Conservation (phyloP, 2,329 filamentous ascomycete species). For the Cladophialophora chaetospira region DNA sequence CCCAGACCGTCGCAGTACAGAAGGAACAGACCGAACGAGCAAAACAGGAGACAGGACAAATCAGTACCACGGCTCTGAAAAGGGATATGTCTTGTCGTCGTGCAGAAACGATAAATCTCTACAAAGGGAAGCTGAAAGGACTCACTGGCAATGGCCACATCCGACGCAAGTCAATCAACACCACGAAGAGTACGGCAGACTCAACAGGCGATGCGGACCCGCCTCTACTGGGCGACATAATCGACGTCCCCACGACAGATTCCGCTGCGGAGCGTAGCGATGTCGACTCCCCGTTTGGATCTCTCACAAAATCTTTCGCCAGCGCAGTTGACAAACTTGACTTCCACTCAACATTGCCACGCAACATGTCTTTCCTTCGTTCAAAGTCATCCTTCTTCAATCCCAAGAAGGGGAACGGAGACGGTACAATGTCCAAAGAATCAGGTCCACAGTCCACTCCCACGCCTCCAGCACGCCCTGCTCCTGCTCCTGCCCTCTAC, state of each 20-base stretch:
- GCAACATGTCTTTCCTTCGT: constrained; percentile 18
- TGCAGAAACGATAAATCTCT: constrained; percentile 23
- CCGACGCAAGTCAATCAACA: constrained; percentile 23
- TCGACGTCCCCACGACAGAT: constrained; percentile 12
- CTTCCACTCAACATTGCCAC: constrained; percentile 23
- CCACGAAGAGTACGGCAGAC: constrained; percentile 3
- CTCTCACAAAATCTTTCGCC: constrained; percentile 30
- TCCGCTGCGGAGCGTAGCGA: constrained; percentile 15
- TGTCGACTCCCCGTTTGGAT: constrained; percentile 25
- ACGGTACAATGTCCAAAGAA: background rate
- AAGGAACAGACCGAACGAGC: background rate
- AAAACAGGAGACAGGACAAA: background rate
- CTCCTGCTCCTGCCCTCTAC: background rate
- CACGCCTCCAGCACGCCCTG: constrained; percentile 3
- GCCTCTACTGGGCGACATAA: constrained; percentile 23
- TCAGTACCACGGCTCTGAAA: background rate
- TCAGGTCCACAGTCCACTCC: constrained; percentile 4
- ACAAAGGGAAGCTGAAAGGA: constrained; percentile 25
- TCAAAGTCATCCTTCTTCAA: constrained; percentile 24
- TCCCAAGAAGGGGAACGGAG: constrained; percentile 13
- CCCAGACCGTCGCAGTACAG: background rate
- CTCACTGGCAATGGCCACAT: constrained; percentile 19
- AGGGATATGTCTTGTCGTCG: constrained; percentile 3
- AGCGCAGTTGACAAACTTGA: constrained; percentile 32
- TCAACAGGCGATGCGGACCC: constrained; percentile 6